A percentile compares a stretch with the other conserved stretches of the same genome.
phyloP scores from a whole-genome alignment of 805 yeast species.

The Teunomyces stri region DNA sequence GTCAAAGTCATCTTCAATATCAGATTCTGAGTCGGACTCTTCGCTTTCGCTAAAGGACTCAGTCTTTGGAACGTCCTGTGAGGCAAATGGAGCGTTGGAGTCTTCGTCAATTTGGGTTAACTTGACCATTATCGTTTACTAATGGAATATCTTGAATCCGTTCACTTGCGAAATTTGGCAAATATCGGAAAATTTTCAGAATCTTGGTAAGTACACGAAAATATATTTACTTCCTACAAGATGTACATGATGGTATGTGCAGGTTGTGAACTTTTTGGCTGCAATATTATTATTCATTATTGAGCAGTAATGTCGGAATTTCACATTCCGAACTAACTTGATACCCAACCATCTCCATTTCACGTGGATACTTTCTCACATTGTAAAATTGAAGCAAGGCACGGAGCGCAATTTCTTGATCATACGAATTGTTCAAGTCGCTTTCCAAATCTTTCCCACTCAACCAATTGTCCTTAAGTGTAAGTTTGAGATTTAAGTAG shows the following conservation, averaged over 20 bases:
- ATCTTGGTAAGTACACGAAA: conserved; percentile 5
- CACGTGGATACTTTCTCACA: conserved; percentile 49
- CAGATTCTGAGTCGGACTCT: conserved; percentile 46
- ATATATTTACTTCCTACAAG: background rate
- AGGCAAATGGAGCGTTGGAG: conserved; percentile 37
- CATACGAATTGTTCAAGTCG: conserved; percentile 72
- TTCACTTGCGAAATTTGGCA: conserved; percentile 1
- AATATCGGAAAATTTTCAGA: conserved; percentile 1
- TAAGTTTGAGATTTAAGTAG: conserved; percentile 69
- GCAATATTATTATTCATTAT: conserved; percentile 8
- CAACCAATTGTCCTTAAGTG: conserved; percentile 83
- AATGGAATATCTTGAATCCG: conserved; percentile 5
- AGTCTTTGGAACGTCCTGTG: conserved; percentile 29
- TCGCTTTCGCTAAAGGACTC: conserved; percentile 38
- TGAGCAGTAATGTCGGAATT: conserved; percentile 17
- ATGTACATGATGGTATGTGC: background rate
- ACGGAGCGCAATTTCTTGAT: conserved; percentile 81
- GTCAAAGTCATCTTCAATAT: conserved; percentile 68
- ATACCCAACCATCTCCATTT: conserved; percentile 60
- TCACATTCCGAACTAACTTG: conserved; percentile 27
- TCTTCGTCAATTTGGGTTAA: conserved; percentile 71
- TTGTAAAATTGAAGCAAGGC: conserved; percentile 78
- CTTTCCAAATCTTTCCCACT: conserved; percentile 75
- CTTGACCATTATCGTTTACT: conserved; percentile 57
- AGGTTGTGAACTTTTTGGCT: background rate